These are phyloP conservation scores for Phialemonium atrogriseum DNA, from an alignment of 2,329 filamentous ascomycete species.

Conservation along the genomic window DNA sequence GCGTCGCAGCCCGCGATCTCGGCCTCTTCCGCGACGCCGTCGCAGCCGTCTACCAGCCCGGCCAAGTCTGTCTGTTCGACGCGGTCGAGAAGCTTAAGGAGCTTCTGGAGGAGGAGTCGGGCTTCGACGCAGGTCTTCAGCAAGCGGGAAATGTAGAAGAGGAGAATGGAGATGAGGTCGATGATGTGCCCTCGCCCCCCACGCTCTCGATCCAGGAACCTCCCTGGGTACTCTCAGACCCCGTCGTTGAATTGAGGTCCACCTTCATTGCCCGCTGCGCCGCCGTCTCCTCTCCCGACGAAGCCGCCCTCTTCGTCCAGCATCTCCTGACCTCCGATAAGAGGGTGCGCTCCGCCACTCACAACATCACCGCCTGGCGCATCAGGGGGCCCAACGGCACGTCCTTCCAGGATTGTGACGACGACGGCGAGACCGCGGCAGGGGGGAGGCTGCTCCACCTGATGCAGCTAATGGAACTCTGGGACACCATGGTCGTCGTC, in stretches of 20 bases:
- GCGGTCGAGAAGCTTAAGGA: conserved; percentile 67
- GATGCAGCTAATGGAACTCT: conserved; percentile 90
- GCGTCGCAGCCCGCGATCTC: conserved; percentile 65
- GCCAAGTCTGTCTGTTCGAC: conserved; percentile 82
- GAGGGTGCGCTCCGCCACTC: conserved; percentile 76
- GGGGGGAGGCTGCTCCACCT: conserved; percentile 78
- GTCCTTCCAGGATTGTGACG: conserved; percentile 81
- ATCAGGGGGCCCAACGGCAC: conserved; percentile 54
- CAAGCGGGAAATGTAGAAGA: conserved; percentile 12
- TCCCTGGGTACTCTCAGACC: conserved; percentile 66
- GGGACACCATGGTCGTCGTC: conserved; percentile 88
- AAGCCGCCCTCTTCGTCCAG: conserved; percentile 63
- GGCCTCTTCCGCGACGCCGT: conserved; percentile 60
- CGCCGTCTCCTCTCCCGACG: conserved; percentile 56
- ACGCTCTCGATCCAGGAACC: conserved; percentile 26
- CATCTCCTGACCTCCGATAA: conserved; percentile 77
- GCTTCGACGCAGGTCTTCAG: too few species aligned
- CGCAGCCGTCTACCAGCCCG: conserved; percentile 58
- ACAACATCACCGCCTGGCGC: conserved; percentile 94
- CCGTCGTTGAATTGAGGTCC: conserved; percentile 74
- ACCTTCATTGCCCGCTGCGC: conserved; percentile 77
- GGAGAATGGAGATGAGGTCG: conserved; percentile 1
- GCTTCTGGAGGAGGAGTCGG: too few species aligned
- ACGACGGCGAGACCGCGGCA: conserved; percentile 91
- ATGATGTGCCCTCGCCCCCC: conserved; percentile 7